These are phyloP conservation scores for Neophaeococcomyces mojaviensis DNA, from an alignment of 2,329 filamentous ascomycete species.

Conservation along the genomic window DNA sequence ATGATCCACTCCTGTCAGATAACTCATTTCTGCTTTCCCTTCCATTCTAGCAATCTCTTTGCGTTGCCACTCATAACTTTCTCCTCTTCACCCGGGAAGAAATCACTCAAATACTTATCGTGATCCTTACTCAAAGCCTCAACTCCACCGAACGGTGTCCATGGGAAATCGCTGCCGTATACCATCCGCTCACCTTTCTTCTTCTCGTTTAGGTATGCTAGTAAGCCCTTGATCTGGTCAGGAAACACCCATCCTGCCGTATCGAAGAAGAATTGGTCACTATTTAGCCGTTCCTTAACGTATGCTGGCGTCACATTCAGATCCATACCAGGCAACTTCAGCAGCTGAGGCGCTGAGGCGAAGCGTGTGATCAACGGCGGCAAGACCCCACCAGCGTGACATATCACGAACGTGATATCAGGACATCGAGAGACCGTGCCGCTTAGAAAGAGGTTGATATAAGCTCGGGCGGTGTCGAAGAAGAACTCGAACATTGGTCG, in stretches of 20 bases:
- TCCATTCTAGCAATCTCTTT: constrained; percentile 13
- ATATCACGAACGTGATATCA: constrained; percentile 41
- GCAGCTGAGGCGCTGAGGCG: constrained; percentile 12
- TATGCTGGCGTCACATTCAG: constrained; percentile 13
- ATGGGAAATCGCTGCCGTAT: constrained; percentile 22
- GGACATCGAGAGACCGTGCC: constrained; percentile 41
- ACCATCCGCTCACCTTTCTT: constrained; percentile 16
- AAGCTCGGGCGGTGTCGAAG: constrained; percentile 45
- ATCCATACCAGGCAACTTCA: constrained; percentile 18
- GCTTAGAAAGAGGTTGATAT: constrained; percentile 43
- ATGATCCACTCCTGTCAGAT: not conserved
- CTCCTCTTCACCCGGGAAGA: constrained; percentile 17
- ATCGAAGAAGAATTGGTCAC: constrained; percentile 22
- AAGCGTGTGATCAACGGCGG: constrained; percentile 26
- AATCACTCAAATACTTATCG: constrained; percentile 16
- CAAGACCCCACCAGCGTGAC: constrained; percentile 42
- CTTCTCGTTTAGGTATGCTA: constrained; percentile 15
- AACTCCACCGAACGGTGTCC: constrained; percentile 15
- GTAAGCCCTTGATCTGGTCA: constrained; percentile 19
- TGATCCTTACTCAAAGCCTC: constrained; percentile 15
- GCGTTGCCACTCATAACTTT: constrained; percentile 18
- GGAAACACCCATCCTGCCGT: constrained; percentile 22
- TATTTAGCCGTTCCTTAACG: constrained; percentile 20
- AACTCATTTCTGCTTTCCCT: not conserved
- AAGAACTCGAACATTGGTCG: constrained; percentile 45